These are phyloP conservation scores for Umbelopsis isabellina DNA, from an alignment of 192 early-diverging fungal genomes.

Conservation along the genomic window DNA sequence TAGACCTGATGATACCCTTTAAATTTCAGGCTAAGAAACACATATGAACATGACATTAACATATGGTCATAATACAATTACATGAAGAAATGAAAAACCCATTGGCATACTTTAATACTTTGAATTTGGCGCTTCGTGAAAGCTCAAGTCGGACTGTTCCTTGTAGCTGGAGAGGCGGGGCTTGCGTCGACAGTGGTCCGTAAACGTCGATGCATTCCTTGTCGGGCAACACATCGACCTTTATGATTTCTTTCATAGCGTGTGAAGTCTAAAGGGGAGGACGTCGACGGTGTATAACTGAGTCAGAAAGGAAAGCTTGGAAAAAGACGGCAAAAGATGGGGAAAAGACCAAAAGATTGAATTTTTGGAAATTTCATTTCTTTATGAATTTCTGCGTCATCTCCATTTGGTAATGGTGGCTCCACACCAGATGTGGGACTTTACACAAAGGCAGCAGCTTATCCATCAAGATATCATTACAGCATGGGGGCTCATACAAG, in stretches of 20 bases:
- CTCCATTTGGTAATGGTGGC: too few relatives aligned
- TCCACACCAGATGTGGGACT: too few relatives aligned
- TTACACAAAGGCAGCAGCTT: too few relatives aligned
- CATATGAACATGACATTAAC: neutral
- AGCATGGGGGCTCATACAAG: too few relatives aligned
- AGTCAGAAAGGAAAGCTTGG: too few relatives aligned
- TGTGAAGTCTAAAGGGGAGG: neutral
- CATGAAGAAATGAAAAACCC: neutral
- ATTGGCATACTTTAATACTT: neutral
- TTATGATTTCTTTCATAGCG: constrained; percentile 7
- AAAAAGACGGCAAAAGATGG: too few relatives aligned
- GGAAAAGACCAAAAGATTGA: too few relatives aligned
- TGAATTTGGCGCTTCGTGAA: constrained; percentile 5
- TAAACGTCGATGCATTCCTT: constrained; percentile 13
- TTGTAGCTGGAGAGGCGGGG: neutral
- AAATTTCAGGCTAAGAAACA: neutral
- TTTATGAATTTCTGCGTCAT: too few relatives aligned
- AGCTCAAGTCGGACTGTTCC: constrained; percentile 7
- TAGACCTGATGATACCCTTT: constrained; percentile 11
- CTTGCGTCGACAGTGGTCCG: neutral
- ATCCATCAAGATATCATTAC: too few relatives aligned
- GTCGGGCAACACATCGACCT: neutral
- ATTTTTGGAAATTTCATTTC: too few relatives aligned
- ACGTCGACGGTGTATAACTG: neutral
- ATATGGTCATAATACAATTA: too few relatives aligned